phyloP scores from a whole-genome alignment of 768 basidiomycete species.

The Termitomyces sp. region DNA sequence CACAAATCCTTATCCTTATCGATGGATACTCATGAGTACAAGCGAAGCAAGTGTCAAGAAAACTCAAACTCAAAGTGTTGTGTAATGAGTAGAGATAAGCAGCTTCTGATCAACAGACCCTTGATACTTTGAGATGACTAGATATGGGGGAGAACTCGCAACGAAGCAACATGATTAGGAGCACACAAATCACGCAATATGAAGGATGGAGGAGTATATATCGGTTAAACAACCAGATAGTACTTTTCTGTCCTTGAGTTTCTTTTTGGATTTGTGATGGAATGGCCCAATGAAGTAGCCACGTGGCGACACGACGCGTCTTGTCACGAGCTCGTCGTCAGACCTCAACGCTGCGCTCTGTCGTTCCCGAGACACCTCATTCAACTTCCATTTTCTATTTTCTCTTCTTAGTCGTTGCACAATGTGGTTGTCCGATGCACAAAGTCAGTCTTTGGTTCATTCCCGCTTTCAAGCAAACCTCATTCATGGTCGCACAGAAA shows the following conservation, averaged over 20 bases:
- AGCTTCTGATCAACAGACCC: not conserved
- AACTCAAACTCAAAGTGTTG: not conserved
- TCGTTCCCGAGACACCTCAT: constrained; percentile 8
- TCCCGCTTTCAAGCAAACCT: not conserved
- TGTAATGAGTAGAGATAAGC: not conserved
- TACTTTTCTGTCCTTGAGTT: not conserved
- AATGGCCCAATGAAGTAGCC: not conserved
- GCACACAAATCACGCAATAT: not conserved
- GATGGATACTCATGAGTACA: not conserved
- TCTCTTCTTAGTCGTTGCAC: constrained; percentile 10
- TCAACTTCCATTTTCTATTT: not conserved
- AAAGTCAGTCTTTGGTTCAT: constrained; percentile 38
- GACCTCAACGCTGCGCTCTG: constrained; percentile 1
- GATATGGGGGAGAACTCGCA: not conserved
- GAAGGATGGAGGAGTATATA: not conserved
- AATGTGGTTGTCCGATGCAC: constrained; percentile 67
- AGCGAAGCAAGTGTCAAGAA: not conserved
- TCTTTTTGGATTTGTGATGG: not conserved
- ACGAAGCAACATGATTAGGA: no score
- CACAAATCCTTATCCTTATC: not conserved
- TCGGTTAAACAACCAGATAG: no score
- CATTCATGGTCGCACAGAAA: constrained; percentile 49
- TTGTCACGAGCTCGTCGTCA: constrained; percentile 8
- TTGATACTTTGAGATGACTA: not conserved
- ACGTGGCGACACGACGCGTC: constrained; percentile 16